Base-by-base conservation (phyloP, 176 grass and related monocot species). In the Avena atlantica region DNA sequence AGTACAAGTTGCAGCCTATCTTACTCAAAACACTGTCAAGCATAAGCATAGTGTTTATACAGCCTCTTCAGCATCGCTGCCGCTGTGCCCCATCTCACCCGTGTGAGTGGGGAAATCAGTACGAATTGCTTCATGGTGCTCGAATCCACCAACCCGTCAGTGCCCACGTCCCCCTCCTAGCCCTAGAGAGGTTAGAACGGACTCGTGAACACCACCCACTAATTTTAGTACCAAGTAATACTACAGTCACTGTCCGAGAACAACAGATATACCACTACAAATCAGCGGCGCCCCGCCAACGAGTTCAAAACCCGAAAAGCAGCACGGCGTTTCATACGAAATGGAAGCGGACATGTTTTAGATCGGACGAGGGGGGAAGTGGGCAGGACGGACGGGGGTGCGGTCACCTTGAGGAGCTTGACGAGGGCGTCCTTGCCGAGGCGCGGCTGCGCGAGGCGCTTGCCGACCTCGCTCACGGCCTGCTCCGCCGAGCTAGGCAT, bases 371-470 rank as follows among this genome's bases (percentile, higher is more conserved):
- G 19, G 53, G 31, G 29, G 23, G 53, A 81, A 81, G 0, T 31
- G 55, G 79, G 1, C 50, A 24, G 16, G 52, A 12, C 10, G 49
- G 48, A 11, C 11, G 20, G 70, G 21, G 47, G 6, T 20, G 31
- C 10, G 27, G 10, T 78, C 87, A 96, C 97, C 97, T 98, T 98
- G 20, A 98, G 92, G 52, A 96, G 89, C 89, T 96, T 96, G 76
- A 98, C 73, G 60, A 95, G 85, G 76, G 94, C 63, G 75, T 96
- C 93, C 90, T 98, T 98, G 86, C 84, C 89, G 68, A 94, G 94
- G 85, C 92, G 92, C 81, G 94, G 89, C 82, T 91, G 92, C 74
- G 85, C 81, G 79, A 98, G 97, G 77, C 65, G 89, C 76, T 91
- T 91, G 81, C 97, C 97, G 6, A 94, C 87, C 82, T 92, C 87